Evolutionary conservation across 2,329 filamentous ascomycete genomes (phyloP).

Genomic region (Aspergillus terreus): DNA sequence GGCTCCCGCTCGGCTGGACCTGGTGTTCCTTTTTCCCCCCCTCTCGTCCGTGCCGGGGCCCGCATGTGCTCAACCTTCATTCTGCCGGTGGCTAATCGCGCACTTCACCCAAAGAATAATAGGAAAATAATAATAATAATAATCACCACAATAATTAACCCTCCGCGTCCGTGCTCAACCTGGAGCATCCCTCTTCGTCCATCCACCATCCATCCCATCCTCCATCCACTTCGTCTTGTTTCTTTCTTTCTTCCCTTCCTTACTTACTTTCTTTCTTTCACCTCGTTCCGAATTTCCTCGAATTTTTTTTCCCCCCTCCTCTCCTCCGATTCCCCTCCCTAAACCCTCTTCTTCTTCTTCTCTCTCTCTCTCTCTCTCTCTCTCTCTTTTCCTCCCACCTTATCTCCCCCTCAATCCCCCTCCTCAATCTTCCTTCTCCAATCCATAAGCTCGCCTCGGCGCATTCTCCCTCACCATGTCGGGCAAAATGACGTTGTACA

Average conservation of each 20-base stretch:
- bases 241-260: slow-evolving; percentile 4
- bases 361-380: not conserved
- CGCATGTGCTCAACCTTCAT: slow-evolving; percentile 17
- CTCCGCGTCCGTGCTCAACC: slow-evolving; percentile 22
- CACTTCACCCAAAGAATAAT: slow-evolving; percentile 18
- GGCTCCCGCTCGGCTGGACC: not conserved
- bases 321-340: slow-evolving; percentile 6
- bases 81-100: slow-evolving; percentile 24
- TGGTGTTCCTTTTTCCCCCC: slow-evolving; percentile 11
- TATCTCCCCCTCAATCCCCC: not conserved
- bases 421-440: slow-evolving; percentile 1
- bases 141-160: not conserved
- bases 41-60: slow-evolving; percentile 8
- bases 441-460: not conserved
- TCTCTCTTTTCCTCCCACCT: not conserved
- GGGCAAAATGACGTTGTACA: slow-evolving; percentile 93
- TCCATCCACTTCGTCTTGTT: slow-evolving; percentile 12
- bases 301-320: too few species aligned
- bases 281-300: too few species aligned
- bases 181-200: slow-evolving; percentile 14
- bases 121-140: too few species aligned
- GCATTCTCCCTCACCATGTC: slow-evolving; percentile 58
- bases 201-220: not conserved
- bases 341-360: slow-evolving; percentile 1
- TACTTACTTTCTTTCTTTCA: not conserved